Conservation (phyloP, 164 flowering plant species). For the Cinnamomum chago region DNA sequence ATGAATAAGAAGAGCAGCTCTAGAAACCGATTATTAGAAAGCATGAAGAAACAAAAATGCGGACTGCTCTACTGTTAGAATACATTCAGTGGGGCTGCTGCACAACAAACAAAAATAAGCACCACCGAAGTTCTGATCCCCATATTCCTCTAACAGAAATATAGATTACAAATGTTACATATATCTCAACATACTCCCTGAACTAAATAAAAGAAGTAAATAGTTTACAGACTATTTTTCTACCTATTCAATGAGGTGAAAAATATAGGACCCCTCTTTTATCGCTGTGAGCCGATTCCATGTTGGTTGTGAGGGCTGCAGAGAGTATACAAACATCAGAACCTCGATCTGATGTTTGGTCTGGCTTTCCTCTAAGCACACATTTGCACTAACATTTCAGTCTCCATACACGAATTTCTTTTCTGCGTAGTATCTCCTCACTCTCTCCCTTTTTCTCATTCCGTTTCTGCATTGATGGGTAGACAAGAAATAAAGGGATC, state of each 20-base stretch:
- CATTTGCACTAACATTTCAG: conserved; percentile 15
- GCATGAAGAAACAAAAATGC: background rate
- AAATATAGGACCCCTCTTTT: background rate
- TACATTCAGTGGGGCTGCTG: background rate
- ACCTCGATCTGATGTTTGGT: background rate
- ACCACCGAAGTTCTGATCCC: background rate
- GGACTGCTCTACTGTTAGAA: background rate
- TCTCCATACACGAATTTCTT: conserved; percentile 56
- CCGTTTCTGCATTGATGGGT: conserved; percentile 49
- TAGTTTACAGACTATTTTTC: background rate
- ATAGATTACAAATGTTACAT: background rate
- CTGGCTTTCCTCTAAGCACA: background rate
- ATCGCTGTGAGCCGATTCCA: background rate
- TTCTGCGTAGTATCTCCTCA: conserved; percentile 69
- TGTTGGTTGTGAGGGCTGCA: background rate
- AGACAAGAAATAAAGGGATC: background rate
- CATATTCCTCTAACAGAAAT: background rate
- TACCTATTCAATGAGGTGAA: background rate
- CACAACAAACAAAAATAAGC: background rate
- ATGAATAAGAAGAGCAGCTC: background rate
- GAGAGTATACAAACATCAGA: background rate
- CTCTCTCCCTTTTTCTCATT: conserved; percentile 63
- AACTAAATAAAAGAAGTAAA: background rate
- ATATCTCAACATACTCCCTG: background rate
- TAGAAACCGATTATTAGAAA: background rate